phyloP scores from a whole-genome alignment of 352 stramenopile species.

The Phytopythium boreale region DNA sequence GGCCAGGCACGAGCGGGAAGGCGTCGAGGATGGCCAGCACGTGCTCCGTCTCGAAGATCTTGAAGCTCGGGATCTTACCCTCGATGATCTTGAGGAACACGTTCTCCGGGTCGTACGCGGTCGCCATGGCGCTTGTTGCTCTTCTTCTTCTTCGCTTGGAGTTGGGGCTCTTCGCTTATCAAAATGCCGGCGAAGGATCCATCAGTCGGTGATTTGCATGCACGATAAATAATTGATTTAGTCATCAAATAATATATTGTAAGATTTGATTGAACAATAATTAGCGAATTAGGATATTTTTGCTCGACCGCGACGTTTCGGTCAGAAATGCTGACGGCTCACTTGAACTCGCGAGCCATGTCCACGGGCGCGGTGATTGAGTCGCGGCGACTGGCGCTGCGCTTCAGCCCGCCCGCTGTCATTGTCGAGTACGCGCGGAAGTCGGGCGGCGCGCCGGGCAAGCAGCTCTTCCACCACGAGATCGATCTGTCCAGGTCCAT shows the following conservation, averaged over 20 bases:
- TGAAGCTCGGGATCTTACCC: conserved; percentile 68
- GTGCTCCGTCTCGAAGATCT: conserved; percentile 87
- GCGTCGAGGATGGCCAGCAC: conserved; percentile 81
- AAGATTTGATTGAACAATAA: no score
- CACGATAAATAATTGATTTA: no score
- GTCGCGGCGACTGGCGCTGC: conserved; percentile 50
- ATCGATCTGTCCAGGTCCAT: conserved; percentile 39
- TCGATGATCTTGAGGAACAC: conserved; percentile 85
- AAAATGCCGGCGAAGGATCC: no score
- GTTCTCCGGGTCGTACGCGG: conserved; percentile 71
- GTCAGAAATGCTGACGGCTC: no score
- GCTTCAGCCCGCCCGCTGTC: conserved; percentile 47
- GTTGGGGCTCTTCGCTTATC: no score
- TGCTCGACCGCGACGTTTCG: no score
- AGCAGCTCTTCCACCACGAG: conserved; percentile 58
- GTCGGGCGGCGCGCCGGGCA: conserved; percentile 1
- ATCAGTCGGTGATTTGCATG: no score
- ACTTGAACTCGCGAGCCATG: neutral
- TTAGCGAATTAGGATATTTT: no score
- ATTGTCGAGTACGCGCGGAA: conserved; percentile 58
- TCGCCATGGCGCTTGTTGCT: conserved; percentile 20
- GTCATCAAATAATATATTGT: no score
- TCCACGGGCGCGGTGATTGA: conserved; percentile 26
- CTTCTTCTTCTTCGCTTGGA: neutral
- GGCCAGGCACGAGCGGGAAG: conserved; percentile 62